These are phyloP conservation scores for Venustampulla echinocandica DNA, from an alignment of 495 filamentous ascomycete genomes.

Conservation along the genomic window DNA sequence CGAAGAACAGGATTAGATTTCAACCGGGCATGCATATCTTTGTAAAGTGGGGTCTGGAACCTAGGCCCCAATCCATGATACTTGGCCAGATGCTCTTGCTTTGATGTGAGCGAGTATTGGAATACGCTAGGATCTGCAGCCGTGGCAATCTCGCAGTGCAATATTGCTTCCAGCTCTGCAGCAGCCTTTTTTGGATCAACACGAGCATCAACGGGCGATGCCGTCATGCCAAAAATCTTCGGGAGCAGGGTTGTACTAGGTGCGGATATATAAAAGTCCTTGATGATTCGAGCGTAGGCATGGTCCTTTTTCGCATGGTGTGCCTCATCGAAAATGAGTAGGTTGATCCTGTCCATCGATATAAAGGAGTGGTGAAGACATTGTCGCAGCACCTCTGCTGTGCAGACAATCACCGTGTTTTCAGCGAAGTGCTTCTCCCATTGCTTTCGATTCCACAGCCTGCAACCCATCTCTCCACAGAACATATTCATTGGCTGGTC, in stretches of 20 bases:
- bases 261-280: constrained; percentile 63
- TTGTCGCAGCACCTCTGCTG: constrained; percentile 74
- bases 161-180: constrained; percentile 65
- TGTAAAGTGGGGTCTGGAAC: constrained; percentile 57
- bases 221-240: constrained; percentile 93
- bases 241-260: constrained; percentile 44
- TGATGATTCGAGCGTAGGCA: constrained; percentile 84
- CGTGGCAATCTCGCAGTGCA: constrained; percentile 78
- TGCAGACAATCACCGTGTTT: constrained; percentile 89
- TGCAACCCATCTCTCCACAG: constrained; percentile 63
- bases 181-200: constrained; percentile 62
- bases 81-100: constrained; percentile 45
- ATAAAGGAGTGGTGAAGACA: constrained; percentile 77
- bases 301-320: constrained; percentile 96
- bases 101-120: constrained; percentile 47
- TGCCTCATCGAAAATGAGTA: constrained; percentile 92
- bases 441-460: constrained; percentile 54
- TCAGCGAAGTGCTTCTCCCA: constrained; percentile 62
- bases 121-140: constrained; percentile 57
- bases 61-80: constrained; percentile 45
- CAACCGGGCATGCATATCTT: constrained; percentile 44
- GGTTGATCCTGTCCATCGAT: constrained; percentile 74
- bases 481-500: constrained; percentile 71
- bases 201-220: constrained; percentile 86
- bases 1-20: constrained; percentile 49